Evolutionary conservation across 2,329 filamentous ascomycete species (phyloP), one percentile per base, ranked within the genome.

Genomic region (Tolypocladium tropicale): DNA sequence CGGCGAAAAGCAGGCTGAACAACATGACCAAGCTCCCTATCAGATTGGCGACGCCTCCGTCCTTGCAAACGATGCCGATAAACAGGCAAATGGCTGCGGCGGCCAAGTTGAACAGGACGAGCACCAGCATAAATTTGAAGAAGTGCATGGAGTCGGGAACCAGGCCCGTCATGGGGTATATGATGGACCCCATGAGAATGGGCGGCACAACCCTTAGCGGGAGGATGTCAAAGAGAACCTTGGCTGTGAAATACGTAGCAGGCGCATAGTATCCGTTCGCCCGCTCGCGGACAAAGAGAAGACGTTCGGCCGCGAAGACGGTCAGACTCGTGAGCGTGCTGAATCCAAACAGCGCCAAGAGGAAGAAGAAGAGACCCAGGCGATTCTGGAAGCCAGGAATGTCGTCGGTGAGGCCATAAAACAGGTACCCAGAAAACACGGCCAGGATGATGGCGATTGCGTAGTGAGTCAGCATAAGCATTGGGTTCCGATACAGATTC

Each of bases 401-500:
- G 66, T 99, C 92, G 66, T 96, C 91, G 0, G 92, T 96, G 52
- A 99, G 78, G 2, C 93, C 94, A 65, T 97, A 99, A 76, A 97
- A 99, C 14, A 99, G 80, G 72, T 89, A 97, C 4, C 94, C 94
- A 2, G 93, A 92, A 57, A 99, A 88, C 6, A 97, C 93, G 2
- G 92, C 94, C 6, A 99, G 81, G 0, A 97, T 75, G 58, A 99
- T 97, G 9, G 94, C 91, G 62, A 96, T 97, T 39, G 94, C 94
- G 68, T 97, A 99, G 73, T 99, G 94, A 0, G 92, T 96, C 57
- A 99, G 81, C 94, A 99, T 99, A 58, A 99, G 77, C 82, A 97
- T 92, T 1, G 94, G 94, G 70, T 99, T 96, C 56, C 94, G 86
- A 76, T 99, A 97, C 7, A 99, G 79, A 67, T 99, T 99, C 67